Base-by-base conservation (phyloP, 768 basidiomycete genomes). In the Filobasidium wieringae region DNA sequence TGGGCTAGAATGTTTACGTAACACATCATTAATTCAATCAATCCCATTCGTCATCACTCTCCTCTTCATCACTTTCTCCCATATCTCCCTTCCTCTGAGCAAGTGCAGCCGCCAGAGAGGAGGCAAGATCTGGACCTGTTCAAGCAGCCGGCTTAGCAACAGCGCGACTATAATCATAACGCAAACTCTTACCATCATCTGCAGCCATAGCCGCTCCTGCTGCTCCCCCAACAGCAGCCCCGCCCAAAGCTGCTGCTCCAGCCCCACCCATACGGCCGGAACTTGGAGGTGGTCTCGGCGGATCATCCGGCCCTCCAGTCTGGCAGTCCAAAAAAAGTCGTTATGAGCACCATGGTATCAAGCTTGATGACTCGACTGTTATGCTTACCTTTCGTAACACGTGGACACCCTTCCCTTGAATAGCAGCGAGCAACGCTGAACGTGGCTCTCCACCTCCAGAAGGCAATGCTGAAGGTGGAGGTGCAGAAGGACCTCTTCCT, bases 51-150 rank as follows among this genome's bases (percentile, higher is more conserved):
- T 66, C 72, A 37, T 73, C 72, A 27, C 67, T 69, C 22, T 85
- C 84, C 51, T 86, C 84, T 64, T 87, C 76, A 51, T 76, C 86
- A 66, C 85, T 87, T 64, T 90, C 88, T 1, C 86, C 89, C 64
- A 93, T 76, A 67, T 87, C 84, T 76, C 86, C 88, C 70, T 87
- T 93, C 64, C 91, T 76, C 70, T 85, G 82, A 65, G 84, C 75
- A 61, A 96, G 73, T 1, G 90, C 90, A 50, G 82, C 85, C 5
- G 89, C 91, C 45, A 95, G 76, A 7, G 88, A 87, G 4, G 82
- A 79, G 0, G 90, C 89, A 59, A 93, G 72, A 74, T 91, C 84
- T 0, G 80, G 84, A 11, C 84, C 87, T 12, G 77, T 82, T 60
- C 31, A 11, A 41, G 19, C 14, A 51, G 8, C 43, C 36, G 36